Conservation (phyloP, 495 filamentous ascomycete genomes). For the Aspergillus heteromorphus region DNA sequence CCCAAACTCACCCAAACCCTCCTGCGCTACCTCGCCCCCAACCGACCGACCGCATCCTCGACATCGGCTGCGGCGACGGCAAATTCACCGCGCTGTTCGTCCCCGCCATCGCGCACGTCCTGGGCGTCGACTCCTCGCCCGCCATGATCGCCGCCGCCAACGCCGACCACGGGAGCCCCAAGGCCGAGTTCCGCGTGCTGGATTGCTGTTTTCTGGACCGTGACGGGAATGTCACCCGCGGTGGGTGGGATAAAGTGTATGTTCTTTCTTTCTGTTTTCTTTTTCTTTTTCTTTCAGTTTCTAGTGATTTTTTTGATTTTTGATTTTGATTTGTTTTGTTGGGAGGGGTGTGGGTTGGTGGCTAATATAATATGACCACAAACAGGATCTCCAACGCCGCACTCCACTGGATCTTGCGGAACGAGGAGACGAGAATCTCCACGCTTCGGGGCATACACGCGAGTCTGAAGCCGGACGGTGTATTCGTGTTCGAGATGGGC, state of each 20-base stretch:
- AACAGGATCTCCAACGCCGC: conserved; percentile 64
- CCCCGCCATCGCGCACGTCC: conserved; percentile 39
- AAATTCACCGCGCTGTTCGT: conserved; percentile 55
- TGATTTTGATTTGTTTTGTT: background rate
- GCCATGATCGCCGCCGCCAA: conserved; percentile 59
- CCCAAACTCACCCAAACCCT: conserved; percentile 62
- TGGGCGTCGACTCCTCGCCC: conserved; percentile 61
- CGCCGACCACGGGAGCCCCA: conserved; percentile 25
- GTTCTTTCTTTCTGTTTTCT: background rate
- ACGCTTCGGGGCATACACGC: conserved; percentile 41
- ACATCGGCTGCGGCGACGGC: conserved; percentile 74
- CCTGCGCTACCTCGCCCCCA: conserved; percentile 57
- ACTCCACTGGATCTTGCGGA: conserved; percentile 69
- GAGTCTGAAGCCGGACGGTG: conserved; percentile 52
- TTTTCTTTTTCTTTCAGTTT: background rate
- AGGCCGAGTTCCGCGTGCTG: conserved; percentile 34
- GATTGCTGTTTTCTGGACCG: conserved; percentile 43
- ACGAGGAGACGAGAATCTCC: conserved; percentile 27
- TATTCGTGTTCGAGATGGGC: conserved; percentile 69
- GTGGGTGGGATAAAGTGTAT: conserved; percentile 51
- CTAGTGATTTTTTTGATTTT: background rate
- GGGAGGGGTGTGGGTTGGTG: background rate
- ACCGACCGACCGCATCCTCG: conserved; percentile 56
- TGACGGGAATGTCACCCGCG: conserved; percentile 26
- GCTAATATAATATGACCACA: too few species aligned